Percentiles rank a stretch among this genome's conserved stretches.
Evolutionary conservation across 257 asterid genomes (phyloP).

Genomic region (Nicotiana noctiflora): DNA sequence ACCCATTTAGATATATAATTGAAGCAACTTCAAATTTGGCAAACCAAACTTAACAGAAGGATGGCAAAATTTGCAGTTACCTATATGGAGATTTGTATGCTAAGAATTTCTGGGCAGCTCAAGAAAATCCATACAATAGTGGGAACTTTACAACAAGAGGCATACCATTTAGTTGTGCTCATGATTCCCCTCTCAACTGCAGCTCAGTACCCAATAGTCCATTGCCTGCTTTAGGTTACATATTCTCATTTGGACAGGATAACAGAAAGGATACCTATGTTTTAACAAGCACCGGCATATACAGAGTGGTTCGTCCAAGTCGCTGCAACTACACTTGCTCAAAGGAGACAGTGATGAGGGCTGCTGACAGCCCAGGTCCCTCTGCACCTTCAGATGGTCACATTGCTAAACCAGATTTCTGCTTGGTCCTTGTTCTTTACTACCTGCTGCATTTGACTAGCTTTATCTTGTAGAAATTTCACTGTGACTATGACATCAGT

Average conservation of each 20-base stretch:
- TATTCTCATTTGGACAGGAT: conserved; percentile 83
- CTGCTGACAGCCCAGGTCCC: conserved; percentile 22
- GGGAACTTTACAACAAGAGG: conserved; percentile 64
- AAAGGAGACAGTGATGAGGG: conserved; percentile 44
- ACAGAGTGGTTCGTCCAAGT: conserved; percentile 83
- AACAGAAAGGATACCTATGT: conserved; percentile 58
- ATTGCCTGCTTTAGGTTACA: conserved; percentile 60
- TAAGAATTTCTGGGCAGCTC: conserved; percentile 65
- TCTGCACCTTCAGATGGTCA: conserved; percentile 37
- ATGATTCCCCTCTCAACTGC: conserved; percentile 71
- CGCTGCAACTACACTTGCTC: conserved; percentile 80
- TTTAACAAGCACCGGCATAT: conserved; percentile 66
- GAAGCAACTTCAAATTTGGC: not conserved
- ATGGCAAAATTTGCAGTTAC: conserved; percentile 46
- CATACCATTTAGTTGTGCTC: conserved; percentile 66
- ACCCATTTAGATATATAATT: not conserved
- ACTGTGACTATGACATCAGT: not conserved
- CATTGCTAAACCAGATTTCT: conserved; percentile 19
- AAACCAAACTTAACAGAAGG: not conserved
- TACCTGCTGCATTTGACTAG: conserved; percentile 25
- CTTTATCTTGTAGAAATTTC: conserved; percentile 21
- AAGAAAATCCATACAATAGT: conserved; percentile 61
- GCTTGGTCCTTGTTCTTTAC: conserved; percentile 28
- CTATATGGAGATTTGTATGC: conserved; percentile 82
- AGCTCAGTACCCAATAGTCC: conserved; percentile 55